Evolutionary conservation across 2,329 filamentous ascomycete species (phyloP).

Genomic region (Pezicula rhizophila): DNA sequence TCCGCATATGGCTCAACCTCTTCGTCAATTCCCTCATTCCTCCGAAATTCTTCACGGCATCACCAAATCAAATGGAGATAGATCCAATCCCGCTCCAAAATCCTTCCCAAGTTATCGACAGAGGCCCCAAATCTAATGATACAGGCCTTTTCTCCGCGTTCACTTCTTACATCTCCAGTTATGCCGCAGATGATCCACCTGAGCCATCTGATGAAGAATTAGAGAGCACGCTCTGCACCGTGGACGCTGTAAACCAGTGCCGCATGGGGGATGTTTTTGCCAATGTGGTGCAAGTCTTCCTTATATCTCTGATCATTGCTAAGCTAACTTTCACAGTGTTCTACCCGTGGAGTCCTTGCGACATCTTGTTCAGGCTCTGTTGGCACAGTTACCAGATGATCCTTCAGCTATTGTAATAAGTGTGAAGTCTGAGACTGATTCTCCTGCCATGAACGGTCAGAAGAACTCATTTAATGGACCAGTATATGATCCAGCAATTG

Average conservation of each 20-base stretch:
- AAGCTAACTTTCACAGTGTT: constrained; percentile 37
- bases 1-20: constrained; percentile 89
- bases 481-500: constrained; percentile 76
- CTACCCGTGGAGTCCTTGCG: constrained; percentile 55
- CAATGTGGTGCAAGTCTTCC: constrained; percentile 65
- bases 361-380: constrained; percentile 63
- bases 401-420: constrained; percentile 74
- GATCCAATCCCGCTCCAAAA: constrained; percentile 82
- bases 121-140: constrained; percentile 71
- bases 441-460: constrained; percentile 54
- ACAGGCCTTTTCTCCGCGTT: constrained; percentile 88
- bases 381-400: constrained; percentile 83
- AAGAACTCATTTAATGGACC: constrained; percentile 50
- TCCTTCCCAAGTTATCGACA: constrained; percentile 88
- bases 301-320: background rate
- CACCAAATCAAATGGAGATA: constrained; percentile 62
- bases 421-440: constrained; percentile 78
- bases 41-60: constrained; percentile 58
- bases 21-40: constrained; percentile 93
- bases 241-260: constrained; percentile 90
- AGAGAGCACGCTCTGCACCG: constrained; percentile 88
- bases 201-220: constrained; percentile 96
- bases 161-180: constrained; percentile 96
- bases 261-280: constrained; percentile 75
- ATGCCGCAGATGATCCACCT: constrained; percentile 93